Conservation (phyloP, 2,329 filamentous ascomycete species). For the Colletotrichum sp. region DNA sequence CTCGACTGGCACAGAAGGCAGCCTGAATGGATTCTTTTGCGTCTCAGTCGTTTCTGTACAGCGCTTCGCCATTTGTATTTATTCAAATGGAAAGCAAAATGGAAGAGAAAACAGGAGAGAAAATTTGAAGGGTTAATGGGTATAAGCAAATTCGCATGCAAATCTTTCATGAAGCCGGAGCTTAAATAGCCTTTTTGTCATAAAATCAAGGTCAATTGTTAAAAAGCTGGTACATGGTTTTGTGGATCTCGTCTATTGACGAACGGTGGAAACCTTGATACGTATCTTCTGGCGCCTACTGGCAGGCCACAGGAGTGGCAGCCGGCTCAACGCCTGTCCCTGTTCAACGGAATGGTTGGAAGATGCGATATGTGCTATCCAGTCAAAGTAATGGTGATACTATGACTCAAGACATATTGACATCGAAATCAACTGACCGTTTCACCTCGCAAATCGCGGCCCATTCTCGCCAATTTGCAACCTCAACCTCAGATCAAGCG, state of each 20-base stretch:
- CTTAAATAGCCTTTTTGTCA: background rate
- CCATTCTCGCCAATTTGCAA: background rate
- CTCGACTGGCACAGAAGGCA: background rate
- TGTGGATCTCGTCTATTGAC: background rate
- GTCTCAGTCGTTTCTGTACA: background rate
- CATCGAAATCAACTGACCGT: background rate
- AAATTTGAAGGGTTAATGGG: background rate
- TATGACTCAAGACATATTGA: background rate
- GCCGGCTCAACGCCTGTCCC: too few relatives aligned
- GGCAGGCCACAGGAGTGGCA: too few relatives aligned
- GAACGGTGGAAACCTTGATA: too few relatives aligned
- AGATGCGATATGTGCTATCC: too few relatives aligned
- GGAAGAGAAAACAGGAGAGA: background rate
- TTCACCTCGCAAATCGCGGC: background rate
- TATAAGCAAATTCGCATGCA: background rate
- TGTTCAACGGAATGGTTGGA: too few relatives aligned
- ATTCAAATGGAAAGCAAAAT: background rate
- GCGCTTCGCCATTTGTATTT: background rate
- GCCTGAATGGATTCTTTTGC: background rate
- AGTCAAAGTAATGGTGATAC: too few relatives aligned
- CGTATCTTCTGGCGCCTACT: too few relatives aligned
- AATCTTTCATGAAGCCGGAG: background rate
- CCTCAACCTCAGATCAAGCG: background rate
- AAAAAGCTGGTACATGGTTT: background rate
- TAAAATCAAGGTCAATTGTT: background rate